Percentiles rank a stretch among this genome's conserved stretches.
phyloP scores from a whole-genome alignment of 1,284 basidiomycete genomes.

The Xerocomus nothofagi region DNA sequence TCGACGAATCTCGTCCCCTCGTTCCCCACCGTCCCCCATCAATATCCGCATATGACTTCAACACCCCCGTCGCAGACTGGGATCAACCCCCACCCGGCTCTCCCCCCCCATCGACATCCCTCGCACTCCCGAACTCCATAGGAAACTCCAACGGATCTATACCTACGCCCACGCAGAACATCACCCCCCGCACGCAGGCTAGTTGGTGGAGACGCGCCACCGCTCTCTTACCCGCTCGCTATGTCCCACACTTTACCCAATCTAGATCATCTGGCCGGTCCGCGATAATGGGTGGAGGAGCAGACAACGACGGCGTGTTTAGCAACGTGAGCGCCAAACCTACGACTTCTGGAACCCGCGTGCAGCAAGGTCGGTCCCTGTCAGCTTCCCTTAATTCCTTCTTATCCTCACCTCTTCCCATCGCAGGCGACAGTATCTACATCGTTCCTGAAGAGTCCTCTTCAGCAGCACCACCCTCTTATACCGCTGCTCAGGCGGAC shows the following conservation, averaged over 20 bases:
- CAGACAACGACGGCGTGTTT: slow-evolving; percentile 91
- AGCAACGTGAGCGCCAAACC: slow-evolving; percentile 96
- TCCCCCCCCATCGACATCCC: slow-evolving; percentile 67
- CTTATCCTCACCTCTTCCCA: slow-evolving; percentile 5
- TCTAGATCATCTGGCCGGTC: slow-evolving; percentile 28
- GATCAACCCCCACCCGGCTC: slow-evolving; percentile 81
- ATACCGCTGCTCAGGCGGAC: slow-evolving; percentile 90
- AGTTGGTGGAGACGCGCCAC: slow-evolving; percentile 58
- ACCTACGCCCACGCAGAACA: slow-evolving; percentile 49
- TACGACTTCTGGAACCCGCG: slow-evolving; percentile 48
- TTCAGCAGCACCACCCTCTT: slow-evolving; percentile 84
- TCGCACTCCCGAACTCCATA: slow-evolving; percentile 64
- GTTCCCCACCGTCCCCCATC: slow-evolving; percentile 40
- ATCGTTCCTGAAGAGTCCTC: slow-evolving; percentile 78
- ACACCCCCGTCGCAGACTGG: slow-evolving; percentile 73
- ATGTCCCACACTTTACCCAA: slow-evolving; percentile 47
- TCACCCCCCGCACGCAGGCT: slow-evolving; percentile 35
- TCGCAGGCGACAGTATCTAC: slow-evolving; percentile 66
- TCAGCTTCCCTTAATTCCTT: neutral
- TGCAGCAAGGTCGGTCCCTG: slow-evolving; percentile 57
- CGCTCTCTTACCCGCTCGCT: slow-evolving; percentile 53
- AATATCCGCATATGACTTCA: slow-evolving; percentile 75
- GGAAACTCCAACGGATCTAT: slow-evolving; percentile 85
- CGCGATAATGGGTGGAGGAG: slow-evolving; percentile 65
- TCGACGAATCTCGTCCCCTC: slow-evolving; percentile 52